Base-by-base conservation (phyloP, 345 rosid genomes). In the Dovyalis caffra region DNA sequence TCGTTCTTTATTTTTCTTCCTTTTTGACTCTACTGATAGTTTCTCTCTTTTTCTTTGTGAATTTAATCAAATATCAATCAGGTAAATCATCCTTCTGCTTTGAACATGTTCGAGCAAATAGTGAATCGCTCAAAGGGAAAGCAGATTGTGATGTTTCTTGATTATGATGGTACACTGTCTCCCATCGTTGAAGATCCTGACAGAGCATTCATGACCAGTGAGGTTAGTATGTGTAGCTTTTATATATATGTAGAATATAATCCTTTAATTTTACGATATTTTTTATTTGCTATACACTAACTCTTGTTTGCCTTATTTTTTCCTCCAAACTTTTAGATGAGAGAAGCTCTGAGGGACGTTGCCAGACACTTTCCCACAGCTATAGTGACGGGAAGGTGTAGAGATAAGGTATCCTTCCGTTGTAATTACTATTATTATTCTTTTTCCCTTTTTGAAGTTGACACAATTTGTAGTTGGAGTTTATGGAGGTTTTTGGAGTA, bases 111-210 rank as follows among this genome's bases (percentile, higher is more conserved):
- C 45, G 88, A 86, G 72, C 80, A 85, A 64, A 95, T 95, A 63
- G 84, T 79, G 21, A 85, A 85, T 64, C 88, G 87, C 61, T 90
- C 99, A 0, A 76, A 64, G 71, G 99, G 97, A 71, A 95, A 95
- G 76, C 89, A 95, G 67, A 91, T 95, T 16, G 97, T 91, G 11
- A 89, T 95, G 97, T 95, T 95, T 75, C 83, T 95, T 45, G 99
- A 95, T 57, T 95, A 95, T 26, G 99, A 95, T 56, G 99, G 99
- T 57, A 95, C 99, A 18, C 97, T 95, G 63, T 95, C 99, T 1
- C 99, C 99, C 21, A 95, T 95, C 45, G 99, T 95, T 20, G 88
- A 88, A 47, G 93, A 95, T 68, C 99, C 99, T 6, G 99, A 95
- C 68, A 78, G 79, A 80, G 99, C 99, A 79, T 95, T 88, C 88